Evolutionary conservation across 2,329 filamentous ascomycete genomes (phyloP), one percentile per base, ranked within the genome.

Genomic region (Diaporthe amygdali): DNA sequence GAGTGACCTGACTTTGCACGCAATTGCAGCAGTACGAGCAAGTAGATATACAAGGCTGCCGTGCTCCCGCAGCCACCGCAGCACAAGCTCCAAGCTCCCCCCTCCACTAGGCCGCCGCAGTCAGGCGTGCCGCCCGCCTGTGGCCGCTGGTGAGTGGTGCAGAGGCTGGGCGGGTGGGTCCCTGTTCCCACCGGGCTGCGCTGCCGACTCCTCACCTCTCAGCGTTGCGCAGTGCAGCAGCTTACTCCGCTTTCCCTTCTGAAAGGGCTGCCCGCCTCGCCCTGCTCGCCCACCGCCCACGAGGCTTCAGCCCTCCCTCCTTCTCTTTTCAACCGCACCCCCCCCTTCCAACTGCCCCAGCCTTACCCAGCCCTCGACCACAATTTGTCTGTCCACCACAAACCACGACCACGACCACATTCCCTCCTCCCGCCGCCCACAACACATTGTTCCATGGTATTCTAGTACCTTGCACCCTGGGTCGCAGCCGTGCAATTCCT

Each of bases 241-340:
- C 59, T 63, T 63, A 59, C 41, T 64, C 59, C 59, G 59, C 59
- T 64, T 64, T 64, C 44, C 30, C 30, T n/a, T 44, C 55, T 59
- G 55, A 64, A 64, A 64, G 59, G 59, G 59, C 59, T 64, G 59
- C 59, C 59, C 30, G 59, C 59, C 59, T 64, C 30, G 66, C 30
- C 52, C 49, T 34, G 54, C 44, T 55, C 44, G 66, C 64, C 64
- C 64, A 67, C 49, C 49, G 64, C 49, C 64, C 51, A 68, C 66
- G 22, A 68, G 66, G 66, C 52, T 59, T 68, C 52, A 68, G 54
- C 52, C 66, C 66, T 68, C 63, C 49, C 63, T 52, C 63, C 41
- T 30, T 52, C 39, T 47, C 46, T 39, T 52, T 66, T 66, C 47
- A 32, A 17, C 34, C n/a, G 34, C 34, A 20, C 56, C 41, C 47